phyloP scores from a whole-genome alignment of 441 rosid genomes.

The Gossypium aridum region DNA sequence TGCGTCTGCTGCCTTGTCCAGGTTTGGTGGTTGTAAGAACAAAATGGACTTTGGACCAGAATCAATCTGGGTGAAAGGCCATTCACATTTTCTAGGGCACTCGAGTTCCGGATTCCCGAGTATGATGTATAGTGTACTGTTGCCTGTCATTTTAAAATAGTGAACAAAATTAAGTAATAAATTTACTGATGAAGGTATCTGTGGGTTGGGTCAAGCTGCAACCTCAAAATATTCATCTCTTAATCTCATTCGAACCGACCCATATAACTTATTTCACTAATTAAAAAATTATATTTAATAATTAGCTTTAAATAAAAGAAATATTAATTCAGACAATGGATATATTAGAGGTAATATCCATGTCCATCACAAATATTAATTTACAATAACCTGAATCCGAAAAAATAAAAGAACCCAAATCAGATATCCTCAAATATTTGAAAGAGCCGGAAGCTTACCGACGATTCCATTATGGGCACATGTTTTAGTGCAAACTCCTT shows the following conservation, averaged over 20 bases:
- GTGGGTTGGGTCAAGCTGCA: no score
- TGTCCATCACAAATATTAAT: no score
- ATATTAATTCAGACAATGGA: no score
- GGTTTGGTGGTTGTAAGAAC: conserved; percentile 42
- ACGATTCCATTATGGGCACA: conserved; percentile 35
- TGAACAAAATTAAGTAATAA: background rate
- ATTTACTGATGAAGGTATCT: background rate
- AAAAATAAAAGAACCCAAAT: background rate
- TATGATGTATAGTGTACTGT: conserved; percentile 34
- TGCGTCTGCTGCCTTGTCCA: conserved; percentile 48
- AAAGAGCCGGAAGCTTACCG: conserved; percentile 6
- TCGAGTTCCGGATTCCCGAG: conserved; percentile 50
- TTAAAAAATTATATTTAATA: no score
- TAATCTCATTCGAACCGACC: no score
- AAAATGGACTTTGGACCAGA: conserved; percentile 34
- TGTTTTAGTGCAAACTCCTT: conserved; percentile 46
- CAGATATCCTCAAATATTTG: background rate
- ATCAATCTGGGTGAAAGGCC: conserved; percentile 48
- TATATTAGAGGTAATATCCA: no score
- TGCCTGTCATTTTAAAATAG: conserved; percentile 5
- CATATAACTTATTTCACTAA: no score
- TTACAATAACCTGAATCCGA: no score
- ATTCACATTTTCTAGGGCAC: conserved; percentile 58
- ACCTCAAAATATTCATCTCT: no score
- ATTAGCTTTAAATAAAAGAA: no score